Conservation (phyloP, 2,329 filamentous ascomycete species). For the Salinomyces thailandicus region DNA sequence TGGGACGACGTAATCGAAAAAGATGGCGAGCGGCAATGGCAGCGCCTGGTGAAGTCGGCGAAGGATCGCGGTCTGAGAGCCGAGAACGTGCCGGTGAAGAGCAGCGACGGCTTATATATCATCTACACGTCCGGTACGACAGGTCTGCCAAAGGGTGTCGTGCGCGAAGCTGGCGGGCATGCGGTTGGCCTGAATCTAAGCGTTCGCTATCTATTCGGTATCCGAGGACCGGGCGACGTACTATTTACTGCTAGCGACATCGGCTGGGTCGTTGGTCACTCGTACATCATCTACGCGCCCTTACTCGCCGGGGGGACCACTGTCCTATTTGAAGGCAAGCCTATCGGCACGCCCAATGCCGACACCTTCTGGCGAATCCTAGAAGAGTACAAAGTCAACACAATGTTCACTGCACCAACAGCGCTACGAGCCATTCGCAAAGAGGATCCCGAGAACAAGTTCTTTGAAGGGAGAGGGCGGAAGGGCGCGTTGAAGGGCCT, state of each 20-base stretch:
- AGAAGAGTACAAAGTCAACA: conserved; percentile 74
- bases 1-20: conserved; percentile 61
- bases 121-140: conserved; percentile 73
- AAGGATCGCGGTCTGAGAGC: conserved; percentile 56
- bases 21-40: conserved; percentile 69
- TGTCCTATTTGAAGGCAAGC: conserved; percentile 88
- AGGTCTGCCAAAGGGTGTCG: conserved; percentile 69
- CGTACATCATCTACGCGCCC: conserved; percentile 82
- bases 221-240: conserved; percentile 75
- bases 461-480: conserved; percentile 53
- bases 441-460: conserved; percentile 65
- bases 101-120: conserved; percentile 73
- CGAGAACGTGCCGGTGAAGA: conserved; percentile 65
- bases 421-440: conserved; percentile 78
- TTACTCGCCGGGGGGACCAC: conserved; percentile 77
- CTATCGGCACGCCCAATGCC: conserved; percentile 76
- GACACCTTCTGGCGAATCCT: conserved; percentile 81
- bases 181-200: conserved; percentile 75
- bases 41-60: conserved; percentile 61
- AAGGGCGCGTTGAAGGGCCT: conserved; percentile 62
- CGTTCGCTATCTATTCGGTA: conserved; percentile 71
- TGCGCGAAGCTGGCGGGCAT: conserved; percentile 75
- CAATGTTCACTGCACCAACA: conserved; percentile 76
- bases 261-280: conserved; percentile 81
- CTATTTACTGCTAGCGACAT: conserved; percentile 76